A percentile compares a stretch with the other conserved stretches of the same genome.
These are phyloP conservation scores for Arthrobotrys megalospora DNA, from an alignment of 2,329 filamentous ascomycete species.

Conservation along the genomic window DNA sequence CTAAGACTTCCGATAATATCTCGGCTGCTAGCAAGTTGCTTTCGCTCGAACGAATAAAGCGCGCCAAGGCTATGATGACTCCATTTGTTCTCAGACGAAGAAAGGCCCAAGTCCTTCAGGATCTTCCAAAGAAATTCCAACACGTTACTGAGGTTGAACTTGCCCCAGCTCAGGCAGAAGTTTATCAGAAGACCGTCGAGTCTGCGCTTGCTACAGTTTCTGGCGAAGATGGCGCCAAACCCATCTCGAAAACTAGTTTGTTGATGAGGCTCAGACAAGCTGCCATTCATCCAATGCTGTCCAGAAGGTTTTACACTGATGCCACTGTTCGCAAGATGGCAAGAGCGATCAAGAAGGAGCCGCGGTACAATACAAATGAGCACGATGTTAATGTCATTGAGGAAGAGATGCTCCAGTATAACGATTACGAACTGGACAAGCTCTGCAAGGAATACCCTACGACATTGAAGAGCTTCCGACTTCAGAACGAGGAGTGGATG, in stretches of 20 bases:
- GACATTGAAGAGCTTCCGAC: conserved; percentile 72
- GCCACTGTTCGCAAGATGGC: conserved; percentile 82
- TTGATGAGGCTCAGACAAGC: conserved; percentile 94
- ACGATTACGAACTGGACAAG: conserved; percentile 76
- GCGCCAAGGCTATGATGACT: conserved; percentile 91
- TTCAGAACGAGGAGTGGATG: conserved; percentile 77
- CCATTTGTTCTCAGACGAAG: conserved; percentile 95
- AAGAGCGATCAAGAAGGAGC: conserved; percentile 80
- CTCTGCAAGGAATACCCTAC: conserved; percentile 73
- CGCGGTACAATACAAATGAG: conserved; percentile 69
- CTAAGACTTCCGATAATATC: conserved; percentile 82
- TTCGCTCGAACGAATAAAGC: conserved; percentile 86
- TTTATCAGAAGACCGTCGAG: conserved; percentile 81
- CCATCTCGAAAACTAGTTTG: conserved; percentile 72
- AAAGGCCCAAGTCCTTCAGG: conserved; percentile 88
- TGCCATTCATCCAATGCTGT: conserved; percentile 90
- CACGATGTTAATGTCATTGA: conserved; percentile 71
- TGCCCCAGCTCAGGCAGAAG: conserved; percentile 78
- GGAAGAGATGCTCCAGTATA: conserved; percentile 72
- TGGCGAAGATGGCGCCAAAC: conserved; percentile 73
- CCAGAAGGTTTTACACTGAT: conserved; percentile 84
- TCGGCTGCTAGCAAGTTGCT: conserved; percentile 83
- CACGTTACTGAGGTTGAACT: conserved; percentile 86
- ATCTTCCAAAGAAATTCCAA: conserved; percentile 84
- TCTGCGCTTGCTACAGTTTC: conserved; percentile 75